phyloP scores from a whole-genome alignment of 345 rosid species.

The Pseudoturritis turrita region DNA sequence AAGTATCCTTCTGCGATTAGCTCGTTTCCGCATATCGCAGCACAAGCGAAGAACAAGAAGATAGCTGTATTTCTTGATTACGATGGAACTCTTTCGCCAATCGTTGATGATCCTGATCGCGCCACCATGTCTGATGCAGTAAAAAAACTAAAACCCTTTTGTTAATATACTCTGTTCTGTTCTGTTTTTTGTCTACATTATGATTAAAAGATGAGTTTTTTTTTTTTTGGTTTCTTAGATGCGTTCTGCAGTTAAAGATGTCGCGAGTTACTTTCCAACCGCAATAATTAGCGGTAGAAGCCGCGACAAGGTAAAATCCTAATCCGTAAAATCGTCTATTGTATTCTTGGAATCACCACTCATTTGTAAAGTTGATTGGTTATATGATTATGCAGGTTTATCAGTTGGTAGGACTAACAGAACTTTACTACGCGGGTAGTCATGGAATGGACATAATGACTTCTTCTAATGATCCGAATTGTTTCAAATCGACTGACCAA shows the following conservation, averaged over 20 bases:
- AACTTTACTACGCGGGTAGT: constrained; percentile 94
- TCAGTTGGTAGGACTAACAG: constrained; percentile 82
- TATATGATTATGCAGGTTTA: constrained; percentile 66
- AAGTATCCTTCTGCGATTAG: constrained; percentile 81
- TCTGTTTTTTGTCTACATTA: not conserved
- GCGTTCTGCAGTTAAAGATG: constrained; percentile 79
- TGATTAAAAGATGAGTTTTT: not conserved
- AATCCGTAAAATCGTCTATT: not conserved
- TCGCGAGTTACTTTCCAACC: constrained; percentile 72
- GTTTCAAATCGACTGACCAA: constrained; percentile 57
- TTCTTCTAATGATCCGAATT: constrained; percentile 37
- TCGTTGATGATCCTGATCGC: constrained; percentile 83
- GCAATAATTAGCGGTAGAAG: constrained; percentile 97
- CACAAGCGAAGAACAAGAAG: constrained; percentile 60
- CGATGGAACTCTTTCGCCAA: constrained; percentile 94
- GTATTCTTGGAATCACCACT: not conserved
- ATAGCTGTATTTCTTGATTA: constrained; percentile 85
- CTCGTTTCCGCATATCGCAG: constrained; percentile 52
- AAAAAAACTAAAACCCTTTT: constrained; percentile 23
- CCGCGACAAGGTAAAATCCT: constrained; percentile 62
- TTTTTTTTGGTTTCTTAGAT: constrained; percentile 42
- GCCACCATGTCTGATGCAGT: constrained; percentile 79
- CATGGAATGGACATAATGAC: constrained; percentile 99
- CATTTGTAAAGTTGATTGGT: not conserved
- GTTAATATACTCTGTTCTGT: constrained; percentile 15